Conservation (phyloP, 192 early-diverging fungal genomes). For the Chytriomyces sp. region DNA sequence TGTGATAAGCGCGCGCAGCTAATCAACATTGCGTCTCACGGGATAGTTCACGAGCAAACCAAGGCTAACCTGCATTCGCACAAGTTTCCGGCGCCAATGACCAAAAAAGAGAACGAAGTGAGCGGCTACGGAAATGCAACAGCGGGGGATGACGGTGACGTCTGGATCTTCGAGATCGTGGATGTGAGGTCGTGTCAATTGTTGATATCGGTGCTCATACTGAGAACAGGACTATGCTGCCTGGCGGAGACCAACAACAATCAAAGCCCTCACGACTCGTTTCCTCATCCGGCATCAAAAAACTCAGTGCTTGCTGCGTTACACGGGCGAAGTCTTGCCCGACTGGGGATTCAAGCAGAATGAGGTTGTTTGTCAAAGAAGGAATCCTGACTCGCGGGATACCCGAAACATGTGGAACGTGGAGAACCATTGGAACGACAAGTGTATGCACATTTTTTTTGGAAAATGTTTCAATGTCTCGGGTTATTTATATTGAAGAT, state of each 20-base stretch:
- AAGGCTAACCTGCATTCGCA: constrained; percentile 86
- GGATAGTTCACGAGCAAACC: constrained; percentile 72
- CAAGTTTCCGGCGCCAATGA: constrained; percentile 72
- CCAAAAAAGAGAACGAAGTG: constrained; percentile 81
- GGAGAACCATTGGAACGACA: constrained; percentile 80
- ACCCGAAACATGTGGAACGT: constrained; percentile 87
- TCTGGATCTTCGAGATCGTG: neutral
- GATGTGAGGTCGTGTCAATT: too few relatives aligned
- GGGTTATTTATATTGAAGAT: neutral
- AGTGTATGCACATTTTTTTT: constrained; percentile 52
- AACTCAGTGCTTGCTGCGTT: constrained; percentile 76
- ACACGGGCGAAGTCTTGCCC: constrained; percentile 75
- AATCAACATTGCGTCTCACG: too few relatives aligned
- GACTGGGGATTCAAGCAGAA: constrained; percentile 97
- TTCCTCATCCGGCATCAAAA: constrained; percentile 77
- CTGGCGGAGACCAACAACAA: constrained; percentile 16
- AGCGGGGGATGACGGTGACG: constrained; percentile 24
- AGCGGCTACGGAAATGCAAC: constrained; percentile 81
- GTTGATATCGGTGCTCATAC: too few relatives aligned
- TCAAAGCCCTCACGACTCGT: constrained; percentile 77
- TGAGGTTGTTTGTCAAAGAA: constrained; percentile 86
- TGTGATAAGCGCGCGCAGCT: too few relatives aligned
- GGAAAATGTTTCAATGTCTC: too few relatives aligned
- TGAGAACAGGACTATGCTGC: constrained; percentile 38
- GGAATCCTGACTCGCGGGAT: constrained; percentile 46